These are phyloP conservation scores for Paracamarosporium sp. DNA, from an alignment of 2,329 filamentous ascomycete genomes.

Conservation along the genomic window DNA sequence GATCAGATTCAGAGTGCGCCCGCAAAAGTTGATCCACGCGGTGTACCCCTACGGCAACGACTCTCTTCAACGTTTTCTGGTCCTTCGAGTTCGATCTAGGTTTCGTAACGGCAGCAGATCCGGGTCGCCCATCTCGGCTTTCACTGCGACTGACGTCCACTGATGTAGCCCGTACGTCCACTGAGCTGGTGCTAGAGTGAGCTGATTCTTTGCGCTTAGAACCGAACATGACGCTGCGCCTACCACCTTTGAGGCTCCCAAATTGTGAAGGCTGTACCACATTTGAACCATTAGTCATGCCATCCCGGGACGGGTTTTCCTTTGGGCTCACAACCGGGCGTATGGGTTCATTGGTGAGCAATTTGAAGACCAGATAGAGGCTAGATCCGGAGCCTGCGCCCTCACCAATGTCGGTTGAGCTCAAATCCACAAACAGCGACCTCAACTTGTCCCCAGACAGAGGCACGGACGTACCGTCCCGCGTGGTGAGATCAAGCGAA, in stretches of 20 bases:
- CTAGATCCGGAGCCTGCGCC: constrained; percentile 71
- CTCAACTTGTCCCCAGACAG: constrained; percentile 73
- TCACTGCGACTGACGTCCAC: constrained; percentile 31
- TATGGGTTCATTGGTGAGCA: constrained; percentile 67
- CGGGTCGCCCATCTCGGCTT: constrained; percentile 33
- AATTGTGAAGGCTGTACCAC: constrained; percentile 37
- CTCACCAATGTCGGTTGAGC: constrained; percentile 74
- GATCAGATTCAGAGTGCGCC: constrained; percentile 74
- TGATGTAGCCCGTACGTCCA: constrained; percentile 29
- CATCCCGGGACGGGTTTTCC: constrained; percentile 37
- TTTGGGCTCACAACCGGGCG: constrained; percentile 35
- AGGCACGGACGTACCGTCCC: constrained; percentile 72
- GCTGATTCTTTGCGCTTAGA: constrained; percentile 59
- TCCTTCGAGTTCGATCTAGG: constrained; percentile 41
- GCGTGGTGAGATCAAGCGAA: constrained; percentile 76
- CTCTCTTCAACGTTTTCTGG: constrained; percentile 67
- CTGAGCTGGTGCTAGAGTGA: constrained; percentile 26
- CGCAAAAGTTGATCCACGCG: constrained; percentile 78
- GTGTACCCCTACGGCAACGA: constrained; percentile 78
- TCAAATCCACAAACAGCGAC: constrained; percentile 88
- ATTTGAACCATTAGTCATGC: constrained; percentile 25
- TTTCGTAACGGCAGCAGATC: constrained; percentile 33
- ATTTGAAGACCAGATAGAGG: constrained; percentile 82
- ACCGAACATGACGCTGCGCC: constrained; percentile 70
- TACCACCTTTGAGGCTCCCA: constrained; percentile 49